phyloP scores from a whole-genome alignment of 495 filamentous ascomycete genomes.

The Podospora anserina region DNA sequence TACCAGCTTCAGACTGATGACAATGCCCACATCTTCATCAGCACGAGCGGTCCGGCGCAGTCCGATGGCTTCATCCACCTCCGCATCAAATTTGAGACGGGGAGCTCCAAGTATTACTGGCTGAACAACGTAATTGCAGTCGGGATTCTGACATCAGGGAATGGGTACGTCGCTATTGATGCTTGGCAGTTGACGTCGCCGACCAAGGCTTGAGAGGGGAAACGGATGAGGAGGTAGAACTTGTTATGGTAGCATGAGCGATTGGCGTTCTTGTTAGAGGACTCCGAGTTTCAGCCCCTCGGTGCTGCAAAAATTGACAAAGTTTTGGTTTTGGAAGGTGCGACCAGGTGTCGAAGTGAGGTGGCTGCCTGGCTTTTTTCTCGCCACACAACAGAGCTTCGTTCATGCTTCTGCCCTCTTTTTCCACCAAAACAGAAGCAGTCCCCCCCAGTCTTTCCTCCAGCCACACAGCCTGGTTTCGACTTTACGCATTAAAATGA shows the following conservation, averaged over 20 bases:
- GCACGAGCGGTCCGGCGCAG: constrained; percentile 29
- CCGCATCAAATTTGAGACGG: constrained; percentile 28
- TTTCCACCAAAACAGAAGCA: no score
- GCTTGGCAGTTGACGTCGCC: constrained; percentile 25
- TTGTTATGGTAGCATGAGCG: not conserved
- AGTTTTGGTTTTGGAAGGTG: not conserved
- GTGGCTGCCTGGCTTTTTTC: no score
- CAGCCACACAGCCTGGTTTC: no score
- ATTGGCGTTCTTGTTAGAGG: not conserved
- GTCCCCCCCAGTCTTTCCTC: no score
- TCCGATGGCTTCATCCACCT: constrained; percentile 28
- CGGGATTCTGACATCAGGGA: constrained; percentile 20
- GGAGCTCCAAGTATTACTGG: constrained; percentile 30
- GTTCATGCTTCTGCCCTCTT: no score
- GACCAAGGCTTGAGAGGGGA: not conserved
- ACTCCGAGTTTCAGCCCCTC: not conserved
- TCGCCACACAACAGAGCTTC: no score
- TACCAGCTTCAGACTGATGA: constrained; percentile 33
- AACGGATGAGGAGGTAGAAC: not conserved
- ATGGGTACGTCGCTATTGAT: constrained; percentile 23
- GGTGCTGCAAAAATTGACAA: not conserved
- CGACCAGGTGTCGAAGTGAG: no score
- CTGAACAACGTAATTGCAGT: constrained; percentile 30
- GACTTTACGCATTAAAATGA: no score
- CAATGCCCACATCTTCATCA: constrained; percentile 32